phyloP scores from a whole-genome alignment of 345 rosid species.

The Draba incana region DNA sequence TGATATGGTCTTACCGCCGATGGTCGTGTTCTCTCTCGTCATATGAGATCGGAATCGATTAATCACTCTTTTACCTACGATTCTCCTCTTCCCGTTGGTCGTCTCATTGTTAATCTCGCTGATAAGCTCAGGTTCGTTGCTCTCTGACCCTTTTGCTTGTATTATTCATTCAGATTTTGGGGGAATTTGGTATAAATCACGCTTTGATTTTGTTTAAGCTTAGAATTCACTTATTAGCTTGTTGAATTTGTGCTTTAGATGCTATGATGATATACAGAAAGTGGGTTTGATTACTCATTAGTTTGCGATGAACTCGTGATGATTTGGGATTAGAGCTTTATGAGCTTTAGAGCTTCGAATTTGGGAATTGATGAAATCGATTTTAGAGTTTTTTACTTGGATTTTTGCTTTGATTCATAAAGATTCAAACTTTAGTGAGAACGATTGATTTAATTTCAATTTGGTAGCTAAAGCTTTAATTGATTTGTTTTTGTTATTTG shows the following conservation, averaged over 20 bases:
- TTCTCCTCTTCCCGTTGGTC: slow-evolving; percentile 95
- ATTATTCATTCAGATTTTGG: neutral
- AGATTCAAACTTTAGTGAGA: no score
- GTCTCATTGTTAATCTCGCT: slow-evolving; percentile 93
- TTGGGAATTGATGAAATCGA: no score
- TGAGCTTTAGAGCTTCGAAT: no score
- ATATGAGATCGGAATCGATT: slow-evolving; percentile 94
- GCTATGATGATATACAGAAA: neutral
- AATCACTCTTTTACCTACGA: slow-evolving; percentile 86
- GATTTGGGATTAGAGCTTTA: neutral
- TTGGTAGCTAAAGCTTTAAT: no score
- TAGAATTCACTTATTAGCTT: neutral
- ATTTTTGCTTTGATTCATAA: no score
- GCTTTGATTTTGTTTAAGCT: neutral
- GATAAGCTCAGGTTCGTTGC: slow-evolving; percentile 87
- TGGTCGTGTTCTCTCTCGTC: slow-evolving; percentile 94
- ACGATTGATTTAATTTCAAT: no score
- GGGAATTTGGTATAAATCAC: neutral
- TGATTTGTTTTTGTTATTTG: no score
- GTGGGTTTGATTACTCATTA: neutral
- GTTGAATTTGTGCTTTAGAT: neutral
- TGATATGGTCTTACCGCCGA: slow-evolving; percentile 99
- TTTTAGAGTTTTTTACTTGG: no score
- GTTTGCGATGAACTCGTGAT: no score
- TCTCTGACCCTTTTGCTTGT: neutral